phyloP scores from a whole-genome alignment of 352 stramenopile species.

The Pythium rishiriense region DNA sequence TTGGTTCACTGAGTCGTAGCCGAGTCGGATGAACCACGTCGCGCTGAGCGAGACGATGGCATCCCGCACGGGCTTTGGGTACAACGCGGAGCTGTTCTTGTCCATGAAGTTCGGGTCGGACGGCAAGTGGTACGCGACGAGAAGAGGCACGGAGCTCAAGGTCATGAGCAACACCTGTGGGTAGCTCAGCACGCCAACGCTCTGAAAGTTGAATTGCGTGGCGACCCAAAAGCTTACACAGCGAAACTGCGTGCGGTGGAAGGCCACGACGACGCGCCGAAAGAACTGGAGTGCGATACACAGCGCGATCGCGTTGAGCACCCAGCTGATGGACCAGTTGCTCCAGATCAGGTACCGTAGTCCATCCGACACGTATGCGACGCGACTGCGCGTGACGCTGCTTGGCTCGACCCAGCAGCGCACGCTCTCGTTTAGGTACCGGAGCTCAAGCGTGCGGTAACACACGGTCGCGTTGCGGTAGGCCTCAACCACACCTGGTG shows the following conservation, averaged over 20 bases:
- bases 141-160: conserved; percentile 30
- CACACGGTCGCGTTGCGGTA: conserved; percentile 34
- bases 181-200: conserved; percentile 35
- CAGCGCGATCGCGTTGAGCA: conserved; percentile 36
- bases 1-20: conserved; percentile 32
- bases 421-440: conserved; percentile 38
- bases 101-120: conserved; percentile 34
- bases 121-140: conserved; percentile 36
- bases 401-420: conserved; percentile 42
- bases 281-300: conserved; percentile 32
- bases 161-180: conserved; percentile 33
- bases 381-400: conserved; percentile 23
- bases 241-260: conserved; percentile 25
- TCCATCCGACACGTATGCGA: conserved; percentile 27
- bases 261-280: conserved; percentile 27
- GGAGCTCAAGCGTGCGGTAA: conserved; percentile 37
- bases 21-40: conserved; percentile 37
- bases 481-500: neutral
- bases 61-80: conserved; percentile 31
- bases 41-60: conserved; percentile 30
- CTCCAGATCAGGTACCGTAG: conserved; percentile 39
- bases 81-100: conserved; percentile 5
- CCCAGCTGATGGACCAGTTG: conserved; percentile 43
- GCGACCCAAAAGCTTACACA: conserved; percentile 36
- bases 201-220: conserved; percentile 39